Percentiles rank a stretch among this genome's conserved stretches.
These are phyloP conservation scores for Acarospora socialis DNA, from an alignment of 2,329 filamentous ascomycete species.

Conservation along the genomic window DNA sequence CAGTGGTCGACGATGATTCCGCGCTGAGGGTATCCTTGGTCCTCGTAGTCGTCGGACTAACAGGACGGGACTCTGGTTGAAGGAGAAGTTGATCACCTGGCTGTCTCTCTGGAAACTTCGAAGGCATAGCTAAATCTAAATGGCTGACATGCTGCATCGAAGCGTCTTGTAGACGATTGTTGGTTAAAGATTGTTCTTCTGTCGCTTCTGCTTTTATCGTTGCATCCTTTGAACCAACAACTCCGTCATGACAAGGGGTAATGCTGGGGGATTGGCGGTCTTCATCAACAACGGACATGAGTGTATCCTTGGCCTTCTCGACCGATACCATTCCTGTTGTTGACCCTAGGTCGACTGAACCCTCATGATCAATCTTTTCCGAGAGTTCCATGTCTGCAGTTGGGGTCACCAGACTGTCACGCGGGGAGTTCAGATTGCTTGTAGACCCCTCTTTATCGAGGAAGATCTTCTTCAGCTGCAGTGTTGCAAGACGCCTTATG, in stretches of 20 bases:
- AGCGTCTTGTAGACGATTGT: too few species aligned
- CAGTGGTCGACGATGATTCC: too few species aligned
- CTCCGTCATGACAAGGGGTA: too few species aligned
- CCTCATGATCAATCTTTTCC: constrained; percentile 20
- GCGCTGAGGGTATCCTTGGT: too few species aligned
- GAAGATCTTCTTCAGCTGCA: constrained; percentile 91
- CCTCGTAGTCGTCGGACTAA: too few species aligned
- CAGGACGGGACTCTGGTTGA: too few species aligned
- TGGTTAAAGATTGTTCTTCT: too few species aligned
- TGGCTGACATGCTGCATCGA: constrained; percentile 5
- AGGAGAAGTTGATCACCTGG: too few species aligned
- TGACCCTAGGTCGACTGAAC: constrained; percentile 19
- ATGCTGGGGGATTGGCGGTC: too few species aligned
- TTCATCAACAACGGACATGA: constrained; percentile 52
- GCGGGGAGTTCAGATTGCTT: constrained; percentile 55
- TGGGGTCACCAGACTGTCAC: constrained; percentile 45
- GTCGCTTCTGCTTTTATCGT: too few species aligned
- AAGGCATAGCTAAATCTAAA: constrained; percentile 4
- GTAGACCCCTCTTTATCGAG: constrained; percentile 71
- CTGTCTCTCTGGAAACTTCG: constrained; percentile 2
- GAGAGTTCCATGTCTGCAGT: constrained; percentile 22
- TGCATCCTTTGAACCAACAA: too few species aligned
- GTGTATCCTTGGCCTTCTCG: constrained; percentile 49
- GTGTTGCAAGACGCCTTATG: constrained; percentile 76
- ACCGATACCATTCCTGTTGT: constrained; percentile 37